These are phyloP conservation scores for Agrocybe pediades DNA, from an alignment of 768 basidiomycete species.

Conservation along the genomic window DNA sequence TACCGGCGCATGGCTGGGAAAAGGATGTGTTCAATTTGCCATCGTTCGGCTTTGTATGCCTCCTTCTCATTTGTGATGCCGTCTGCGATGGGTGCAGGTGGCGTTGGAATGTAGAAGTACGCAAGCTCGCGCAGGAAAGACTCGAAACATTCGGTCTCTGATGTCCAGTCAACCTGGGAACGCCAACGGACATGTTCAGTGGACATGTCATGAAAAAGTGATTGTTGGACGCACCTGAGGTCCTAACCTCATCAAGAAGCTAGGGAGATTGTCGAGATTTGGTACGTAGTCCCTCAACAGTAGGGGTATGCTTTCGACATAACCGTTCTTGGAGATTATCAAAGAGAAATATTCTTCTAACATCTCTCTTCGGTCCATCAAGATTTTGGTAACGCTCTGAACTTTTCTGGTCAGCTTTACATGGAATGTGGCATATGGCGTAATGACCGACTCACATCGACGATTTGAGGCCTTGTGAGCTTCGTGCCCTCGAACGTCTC, in stretches of 20 bases:
- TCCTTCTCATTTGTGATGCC: conserved; percentile 28
- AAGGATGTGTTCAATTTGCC: conserved; percentile 90
- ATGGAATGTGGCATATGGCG: background rate
- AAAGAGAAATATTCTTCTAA: conserved; percentile 90
- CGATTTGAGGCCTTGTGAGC: conserved; percentile 61
- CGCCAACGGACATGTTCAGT: background rate
- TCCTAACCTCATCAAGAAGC: conserved; percentile 88
- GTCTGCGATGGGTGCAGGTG: conserved; percentile 23
- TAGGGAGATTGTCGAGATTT: conserved; percentile 86
- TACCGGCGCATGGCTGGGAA: conserved; percentile 87
- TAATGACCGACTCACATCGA: conserved; percentile 52
- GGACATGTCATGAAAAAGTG: background rate
- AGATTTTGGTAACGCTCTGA: conserved; percentile 65
- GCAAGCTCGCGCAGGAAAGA: conserved; percentile 88
- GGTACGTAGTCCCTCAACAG: conserved; percentile 88
- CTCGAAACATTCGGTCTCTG: conserved; percentile 84
- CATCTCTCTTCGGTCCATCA: conserved; percentile 75
- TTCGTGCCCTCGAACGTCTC: conserved; percentile 55
- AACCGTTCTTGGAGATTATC: conserved; percentile 63
- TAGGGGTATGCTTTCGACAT: conserved; percentile 77
- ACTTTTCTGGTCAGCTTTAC: background rate
- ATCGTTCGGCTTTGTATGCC: conserved; percentile 62
- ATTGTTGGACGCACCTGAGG: conserved; percentile 65
- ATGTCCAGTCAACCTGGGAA: conserved; percentile 82
- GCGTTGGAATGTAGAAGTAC: conserved; percentile 84